These are phyloP conservation scores for Aschersonia sp. DNA, from an alignment of 2,329 filamentous ascomycete species.

Conservation along the genomic window DNA sequence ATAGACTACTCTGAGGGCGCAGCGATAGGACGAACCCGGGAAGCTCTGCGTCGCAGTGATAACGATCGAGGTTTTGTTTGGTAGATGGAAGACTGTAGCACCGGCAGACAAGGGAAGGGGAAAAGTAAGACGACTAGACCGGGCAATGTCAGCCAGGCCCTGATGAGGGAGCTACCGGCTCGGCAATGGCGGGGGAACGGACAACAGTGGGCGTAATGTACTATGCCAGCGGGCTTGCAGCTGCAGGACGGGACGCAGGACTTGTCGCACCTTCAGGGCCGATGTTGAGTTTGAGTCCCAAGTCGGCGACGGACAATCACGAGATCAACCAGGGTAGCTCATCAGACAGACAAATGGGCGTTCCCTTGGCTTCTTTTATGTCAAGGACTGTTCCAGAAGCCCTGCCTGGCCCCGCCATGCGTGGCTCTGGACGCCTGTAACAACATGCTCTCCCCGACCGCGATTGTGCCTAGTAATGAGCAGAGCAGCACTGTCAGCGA, in stretches of 20 bases:
- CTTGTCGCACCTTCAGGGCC: too few species aligned
- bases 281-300: too few species aligned
- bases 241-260: neutral
- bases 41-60: constrained; percentile 4
- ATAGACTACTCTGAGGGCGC: neutral
- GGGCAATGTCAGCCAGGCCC: neutral
- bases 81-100: constrained; percentile 3
- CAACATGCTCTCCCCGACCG: too few species aligned
- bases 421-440: too few species aligned
- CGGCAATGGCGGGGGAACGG: constrained; percentile 8
- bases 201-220: neutral
- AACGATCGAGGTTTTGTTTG: constrained; percentile 6
- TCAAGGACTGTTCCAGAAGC: too few species aligned
- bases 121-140: neutral
- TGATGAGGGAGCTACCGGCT: constrained; percentile 7
- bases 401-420: too few species aligned
- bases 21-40: constrained; percentile 4
- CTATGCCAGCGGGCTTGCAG: neutral
- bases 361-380: too few species aligned
- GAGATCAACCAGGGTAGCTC: too few species aligned
- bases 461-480: too few species aligned
- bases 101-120: neutral
- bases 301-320: too few species aligned
- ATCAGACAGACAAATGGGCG: too few species aligned
- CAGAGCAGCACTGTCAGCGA: too few species aligned